Base-by-base conservation (phyloP, 2,329 filamentous ascomycete species). In the Blastomyces parvus region DNA sequence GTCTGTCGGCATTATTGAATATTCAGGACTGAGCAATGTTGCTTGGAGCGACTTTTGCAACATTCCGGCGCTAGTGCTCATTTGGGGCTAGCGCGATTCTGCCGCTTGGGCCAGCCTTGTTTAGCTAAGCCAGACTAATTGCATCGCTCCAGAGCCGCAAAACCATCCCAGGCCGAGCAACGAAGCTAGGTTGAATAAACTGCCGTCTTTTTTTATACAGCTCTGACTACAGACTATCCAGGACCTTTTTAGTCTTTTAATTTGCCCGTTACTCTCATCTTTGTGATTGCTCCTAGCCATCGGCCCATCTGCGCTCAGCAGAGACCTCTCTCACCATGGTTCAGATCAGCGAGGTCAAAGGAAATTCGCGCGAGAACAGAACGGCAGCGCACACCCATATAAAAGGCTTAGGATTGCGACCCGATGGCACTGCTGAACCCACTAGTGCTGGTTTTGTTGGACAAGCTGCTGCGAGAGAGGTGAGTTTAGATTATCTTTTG, bases 311-410 rank as follows among this genome's bases (percentile, higher is more conserved):
- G 40, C 57, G 38, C 57, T n/a, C 25, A n/a, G 14, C 40, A 48
- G 40, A 44, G 22, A 50, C 42, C 30, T 40, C 64, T 61, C 67
- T 66, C 69, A 75, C 64, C 67, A 93, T 92, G 89, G 89, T 93
- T 71, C 88, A 91, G 77, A 91, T 94, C 78, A 95, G 89, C 81
- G 91, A 96, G 81, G 90, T 96, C 73, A 96, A 96, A 83, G 89
- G 89, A 81, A 93, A 91, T 80, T 87, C 87, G 81, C 91, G 94
- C 81, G 93, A 97, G 78, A 94, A 95, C 80, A 88, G 94, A 74
- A 99, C 94, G 58, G 93, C 94, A 66, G 89, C 93, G 70, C 94
- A 99, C 79, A 97, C 93, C 61, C 94, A 99, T 79, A 99, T 99
- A 83, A 96, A 91, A 76, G 94, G 94, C 60, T 83, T 99, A 50